These are phyloP conservation scores for Entomortierella beljakovae DNA, from an alignment of 192 early-diverging fungal species.

Conservation along the genomic window DNA sequence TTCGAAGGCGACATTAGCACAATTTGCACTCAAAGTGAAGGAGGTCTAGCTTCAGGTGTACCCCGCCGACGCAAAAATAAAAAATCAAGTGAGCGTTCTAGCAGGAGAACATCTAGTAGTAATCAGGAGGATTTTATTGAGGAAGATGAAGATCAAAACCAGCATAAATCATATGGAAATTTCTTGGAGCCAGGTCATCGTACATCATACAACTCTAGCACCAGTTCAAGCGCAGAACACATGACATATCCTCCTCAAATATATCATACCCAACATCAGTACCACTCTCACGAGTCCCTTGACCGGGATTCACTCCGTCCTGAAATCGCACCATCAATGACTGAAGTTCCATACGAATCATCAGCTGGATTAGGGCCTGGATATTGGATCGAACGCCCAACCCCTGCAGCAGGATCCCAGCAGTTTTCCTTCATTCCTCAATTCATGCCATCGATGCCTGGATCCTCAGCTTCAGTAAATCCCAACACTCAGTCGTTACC, in stretches of 20 bases:
- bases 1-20: constrained; percentile 19
- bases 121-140: constrained; percentile 4
- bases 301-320: not conserved
- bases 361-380: not conserved
- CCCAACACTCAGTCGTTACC: not conserved
- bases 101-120: constrained; percentile 12
- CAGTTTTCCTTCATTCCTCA: not conserved
- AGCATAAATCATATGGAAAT: not conserved
- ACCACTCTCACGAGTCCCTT: not conserved
- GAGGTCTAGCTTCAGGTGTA: not conserved
- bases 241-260: not conserved
- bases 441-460: constrained; percentile 5
- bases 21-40: constrained; percentile 10
- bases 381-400: constrained; percentile 2
- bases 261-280: constrained; percentile 10
- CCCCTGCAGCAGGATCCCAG: not conserved
- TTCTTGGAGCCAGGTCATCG: not conserved
- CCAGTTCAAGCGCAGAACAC: not conserved
- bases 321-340: not conserved
- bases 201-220: not conserved
- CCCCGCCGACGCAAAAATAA: too few relatives aligned
- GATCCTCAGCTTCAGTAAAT: not conserved
- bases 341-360: not conserved
- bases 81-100: too few relatives aligned
- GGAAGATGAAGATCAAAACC: not conserved